Evolutionary conservation across 2,329 filamentous ascomycete genomes (phyloP).

Genomic region (Akanthomyces muscarius): DNA sequence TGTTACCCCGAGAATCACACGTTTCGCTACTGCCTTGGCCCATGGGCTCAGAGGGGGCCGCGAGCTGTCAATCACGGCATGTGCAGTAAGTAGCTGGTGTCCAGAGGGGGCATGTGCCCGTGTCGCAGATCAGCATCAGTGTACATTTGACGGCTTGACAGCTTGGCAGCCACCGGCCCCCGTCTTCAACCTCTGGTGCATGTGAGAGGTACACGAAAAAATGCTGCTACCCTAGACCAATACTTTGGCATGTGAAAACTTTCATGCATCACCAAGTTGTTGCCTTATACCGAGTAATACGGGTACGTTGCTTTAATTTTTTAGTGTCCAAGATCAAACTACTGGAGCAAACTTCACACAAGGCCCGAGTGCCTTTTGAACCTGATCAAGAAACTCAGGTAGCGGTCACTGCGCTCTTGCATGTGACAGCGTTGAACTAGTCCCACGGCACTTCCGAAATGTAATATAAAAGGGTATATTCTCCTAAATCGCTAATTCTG

Average conservation of each 20-base stretch:
- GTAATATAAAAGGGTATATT: too few species aligned
- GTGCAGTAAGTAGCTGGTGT: neutral
- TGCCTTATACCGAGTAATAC: neutral
- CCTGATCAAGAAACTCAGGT: too few species aligned
- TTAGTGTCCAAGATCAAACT: too few species aligned
- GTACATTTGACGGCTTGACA: neutral
- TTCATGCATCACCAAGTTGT: neutral
- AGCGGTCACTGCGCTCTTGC: too few species aligned
- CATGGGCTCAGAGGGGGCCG: neutral
- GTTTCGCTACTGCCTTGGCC: neutral
- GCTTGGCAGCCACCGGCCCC: neutral
- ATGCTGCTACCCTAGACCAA: neutral
- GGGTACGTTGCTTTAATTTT: too few species aligned
- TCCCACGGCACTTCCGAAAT: too few species aligned
- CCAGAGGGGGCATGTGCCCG: neutral
- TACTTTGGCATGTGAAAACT: neutral
- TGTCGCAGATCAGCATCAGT: neutral
- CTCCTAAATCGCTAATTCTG: too few species aligned
- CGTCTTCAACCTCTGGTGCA: neutral
- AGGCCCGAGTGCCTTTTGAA: too few species aligned
- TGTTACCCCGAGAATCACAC: neutral
- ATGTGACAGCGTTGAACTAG: too few species aligned
- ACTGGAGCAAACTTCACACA: too few species aligned
- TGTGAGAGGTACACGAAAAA: constrained; percentile 2
- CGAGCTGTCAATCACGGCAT: neutral